These are phyloP conservation scores for Fusarium sambucinum DNA, from an alignment of 2,329 filamentous ascomycete species.

Conservation along the genomic window DNA sequence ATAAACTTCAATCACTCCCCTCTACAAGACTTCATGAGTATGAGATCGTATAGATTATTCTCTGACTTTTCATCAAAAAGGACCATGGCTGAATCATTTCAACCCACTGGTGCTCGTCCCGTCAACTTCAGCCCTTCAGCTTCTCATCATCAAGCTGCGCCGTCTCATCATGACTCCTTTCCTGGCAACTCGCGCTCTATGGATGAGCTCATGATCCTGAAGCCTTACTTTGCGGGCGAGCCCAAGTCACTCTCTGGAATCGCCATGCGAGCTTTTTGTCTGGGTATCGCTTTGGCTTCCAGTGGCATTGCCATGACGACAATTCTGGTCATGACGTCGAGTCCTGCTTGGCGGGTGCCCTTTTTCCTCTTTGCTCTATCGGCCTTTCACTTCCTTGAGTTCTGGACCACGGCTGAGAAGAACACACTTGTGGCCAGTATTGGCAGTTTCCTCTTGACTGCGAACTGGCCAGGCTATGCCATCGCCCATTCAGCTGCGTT, in stretches of 20 bases:
- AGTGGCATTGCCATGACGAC: slow-evolving; percentile 49
- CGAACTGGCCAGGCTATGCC: slow-evolving; percentile 87
- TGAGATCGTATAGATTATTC: slow-evolving; percentile 32
- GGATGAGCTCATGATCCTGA: slow-evolving; percentile 48
- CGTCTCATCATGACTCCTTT: slow-evolving; percentile 33
- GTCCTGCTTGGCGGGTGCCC: slow-evolving; percentile 70
- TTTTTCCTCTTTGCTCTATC: slow-evolving; percentile 78
- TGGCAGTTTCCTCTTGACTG: slow-evolving; percentile 83
- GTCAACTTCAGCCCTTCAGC: slow-evolving; percentile 39
- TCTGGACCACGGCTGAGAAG: slow-evolving; percentile 86
- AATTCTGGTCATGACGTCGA: slow-evolving; percentile 54
- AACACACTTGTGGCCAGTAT: slow-evolving; percentile 81
- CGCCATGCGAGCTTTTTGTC: slow-evolving; percentile 67
- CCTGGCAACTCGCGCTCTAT: slow-evolving; percentile 34
- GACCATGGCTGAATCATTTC: slow-evolving; percentile 30
- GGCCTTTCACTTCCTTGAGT: slow-evolving; percentile 96
- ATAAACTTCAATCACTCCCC: background rate
- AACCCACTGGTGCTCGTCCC: slow-evolving; percentile 10
- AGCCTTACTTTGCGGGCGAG: slow-evolving; percentile 59
- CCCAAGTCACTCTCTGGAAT: slow-evolving; percentile 71
- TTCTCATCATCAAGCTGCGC: slow-evolving; percentile 33
- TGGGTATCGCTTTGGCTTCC: slow-evolving; percentile 61
- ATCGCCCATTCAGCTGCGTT: slow-evolving; percentile 83
- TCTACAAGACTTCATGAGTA: slow-evolving; percentile 12
- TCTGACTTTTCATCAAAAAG: slow-evolving; percentile 27